phyloP scores from a whole-genome alignment of 179 eudicot genomes.

The Beta macrorhiza region DNA sequence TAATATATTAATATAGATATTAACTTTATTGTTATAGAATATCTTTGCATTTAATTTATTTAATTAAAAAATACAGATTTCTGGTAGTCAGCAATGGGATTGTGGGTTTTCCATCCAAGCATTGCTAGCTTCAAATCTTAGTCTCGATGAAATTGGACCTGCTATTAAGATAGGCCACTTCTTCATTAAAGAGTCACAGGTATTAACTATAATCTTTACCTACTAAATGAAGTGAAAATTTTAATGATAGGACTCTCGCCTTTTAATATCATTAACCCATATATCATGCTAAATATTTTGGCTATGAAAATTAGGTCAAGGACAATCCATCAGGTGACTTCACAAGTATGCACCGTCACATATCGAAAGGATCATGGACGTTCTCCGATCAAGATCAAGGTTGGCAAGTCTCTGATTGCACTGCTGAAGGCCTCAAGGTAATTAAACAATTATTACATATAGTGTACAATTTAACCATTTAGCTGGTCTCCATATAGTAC shows the following conservation, averaged over 20 bases:
- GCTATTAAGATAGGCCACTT: constrained; percentile 47
- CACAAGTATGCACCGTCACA: constrained; percentile 48
- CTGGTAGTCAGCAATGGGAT: constrained; percentile 71
- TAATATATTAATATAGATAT: too few species aligned
- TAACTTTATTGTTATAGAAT: too few species aligned
- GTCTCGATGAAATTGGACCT: constrained; percentile 41
- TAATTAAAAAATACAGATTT: constrained; percentile 37
- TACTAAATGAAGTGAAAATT: background rate
- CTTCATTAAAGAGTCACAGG: constrained; percentile 65
- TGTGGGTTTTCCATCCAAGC: constrained; percentile 57
- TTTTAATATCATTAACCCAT: too few species aligned
- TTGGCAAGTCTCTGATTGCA: constrained; percentile 69
- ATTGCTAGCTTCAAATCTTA: constrained; percentile 39
- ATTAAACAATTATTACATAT: too few species aligned
- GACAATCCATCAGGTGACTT: constrained; percentile 18
- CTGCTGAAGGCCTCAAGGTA: constrained; percentile 62
- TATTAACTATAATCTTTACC: background rate
- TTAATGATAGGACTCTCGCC: too few species aligned
- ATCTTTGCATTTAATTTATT: too few species aligned
- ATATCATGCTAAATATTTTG: too few species aligned
- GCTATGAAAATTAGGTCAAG: constrained; percentile 23
- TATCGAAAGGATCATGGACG: constrained; percentile 61
- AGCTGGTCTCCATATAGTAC: too few species aligned
- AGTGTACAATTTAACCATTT: too few species aligned
- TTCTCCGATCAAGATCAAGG: constrained; percentile 65